Percentiles rank a stretch among this genome's conserved stretches.
Conservation (phyloP, 2,329 filamentous ascomycete species). For the Thermothelomyces thermophilus region DNA sequence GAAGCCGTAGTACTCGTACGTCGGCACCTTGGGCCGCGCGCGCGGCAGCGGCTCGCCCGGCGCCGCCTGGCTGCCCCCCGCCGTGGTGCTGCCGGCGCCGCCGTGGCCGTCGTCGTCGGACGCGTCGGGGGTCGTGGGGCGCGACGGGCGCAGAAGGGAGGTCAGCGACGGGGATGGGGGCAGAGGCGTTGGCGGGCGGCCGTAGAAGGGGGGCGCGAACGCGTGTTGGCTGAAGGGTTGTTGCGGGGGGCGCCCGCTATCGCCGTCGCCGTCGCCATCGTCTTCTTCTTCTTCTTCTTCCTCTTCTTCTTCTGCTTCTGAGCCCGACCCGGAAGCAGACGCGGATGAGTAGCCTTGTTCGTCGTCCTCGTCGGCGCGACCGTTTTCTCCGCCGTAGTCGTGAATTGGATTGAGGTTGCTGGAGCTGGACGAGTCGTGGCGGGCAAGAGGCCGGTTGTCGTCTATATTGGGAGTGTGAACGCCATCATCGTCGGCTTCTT, state of each 20-base stretch:
- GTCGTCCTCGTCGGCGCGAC: conserved; percentile 9
- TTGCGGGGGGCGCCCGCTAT: conserved; percentile 33
- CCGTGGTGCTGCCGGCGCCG: not conserved
- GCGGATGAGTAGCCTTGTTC: conserved; percentile 23
- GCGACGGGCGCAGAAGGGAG: conserved; percentile 79
- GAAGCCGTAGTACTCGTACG: conserved; percentile 99
- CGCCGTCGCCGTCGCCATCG: conserved; percentile 28
- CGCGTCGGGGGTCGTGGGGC: conserved; percentile 88
- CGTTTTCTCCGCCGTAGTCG: conserved; percentile 4
- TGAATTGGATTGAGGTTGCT: not conserved
- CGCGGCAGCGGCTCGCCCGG: conserved; percentile 63
- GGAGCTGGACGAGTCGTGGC: conserved; percentile 10
- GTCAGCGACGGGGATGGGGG: conserved; percentile 90
- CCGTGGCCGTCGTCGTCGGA: conserved; percentile 65
- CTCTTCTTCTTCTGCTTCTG: not conserved
- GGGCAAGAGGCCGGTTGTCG: conserved; percentile 1
- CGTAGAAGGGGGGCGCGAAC: conserved; percentile 86
- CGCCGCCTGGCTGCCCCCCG: not conserved
- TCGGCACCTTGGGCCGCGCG: conserved; percentile 89
- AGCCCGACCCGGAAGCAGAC: conserved; percentile 28
- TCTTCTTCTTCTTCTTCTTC: conserved; percentile 3
- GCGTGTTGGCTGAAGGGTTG: conserved; percentile 43
- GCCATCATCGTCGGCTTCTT: conserved; percentile 21
- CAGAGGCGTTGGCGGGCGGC: conserved; percentile 87
- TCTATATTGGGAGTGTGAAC: conserved; percentile 8